Conservation (phyloP, 2,329 filamentous ascomycete genomes). For the Botryotinia calthae region DNA sequence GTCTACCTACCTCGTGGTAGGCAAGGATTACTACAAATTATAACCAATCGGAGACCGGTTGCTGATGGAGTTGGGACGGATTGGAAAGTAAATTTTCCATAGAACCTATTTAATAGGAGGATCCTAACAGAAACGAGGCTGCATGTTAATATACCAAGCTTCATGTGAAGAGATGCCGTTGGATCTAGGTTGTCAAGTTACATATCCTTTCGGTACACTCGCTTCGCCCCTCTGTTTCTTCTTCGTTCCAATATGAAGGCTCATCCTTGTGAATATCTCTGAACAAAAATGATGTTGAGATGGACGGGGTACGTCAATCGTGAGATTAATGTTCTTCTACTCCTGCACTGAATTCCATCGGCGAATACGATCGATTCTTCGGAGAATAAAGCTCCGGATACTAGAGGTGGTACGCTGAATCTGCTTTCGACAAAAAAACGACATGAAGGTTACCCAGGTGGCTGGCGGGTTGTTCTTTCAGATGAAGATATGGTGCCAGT, state of each 20-base stretch:
- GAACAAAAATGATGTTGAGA: not conserved
- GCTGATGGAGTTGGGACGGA: not conserved
- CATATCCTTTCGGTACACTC: not conserved
- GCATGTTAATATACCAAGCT: not conserved
- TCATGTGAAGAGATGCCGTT: not conserved
- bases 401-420: not conserved
- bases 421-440: not conserved
- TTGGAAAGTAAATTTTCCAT: constrained; percentile 2
- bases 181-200: not conserved
- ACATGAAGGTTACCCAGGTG: not conserved
- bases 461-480: not conserved
- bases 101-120: not conserved
- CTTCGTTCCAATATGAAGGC: not conserved
- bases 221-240: not conserved
- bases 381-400: not conserved
- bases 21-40: constrained; percentile 5
- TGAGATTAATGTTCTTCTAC: not conserved
- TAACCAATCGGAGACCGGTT: not conserved
- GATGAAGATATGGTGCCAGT: not conserved
- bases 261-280: constrained; percentile 2
- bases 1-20: constrained; percentile 17
- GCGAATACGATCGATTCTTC: not conserved
- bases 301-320: not conserved
- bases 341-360: not conserved
- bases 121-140: constrained; percentile 5